Evolutionary conservation across 2,329 filamentous ascomycete genomes (phyloP).

Genomic region (Calonectria honghensis): DNA sequence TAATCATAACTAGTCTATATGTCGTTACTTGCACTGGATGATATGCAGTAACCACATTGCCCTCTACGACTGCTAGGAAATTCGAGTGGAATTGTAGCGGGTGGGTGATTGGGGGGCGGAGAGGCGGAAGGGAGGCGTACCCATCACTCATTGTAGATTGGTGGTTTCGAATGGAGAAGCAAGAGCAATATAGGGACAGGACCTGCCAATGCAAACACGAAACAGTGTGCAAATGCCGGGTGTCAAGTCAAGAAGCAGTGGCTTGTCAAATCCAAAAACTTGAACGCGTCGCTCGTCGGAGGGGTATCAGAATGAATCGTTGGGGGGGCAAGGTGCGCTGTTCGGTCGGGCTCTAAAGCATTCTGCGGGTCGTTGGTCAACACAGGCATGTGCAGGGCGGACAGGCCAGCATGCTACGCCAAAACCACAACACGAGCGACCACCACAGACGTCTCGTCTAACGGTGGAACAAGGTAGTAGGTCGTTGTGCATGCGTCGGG

Average conservation of each 20-base stretch:
- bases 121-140: slow-evolving; percentile 59
- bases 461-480: slow-evolving; percentile 14
- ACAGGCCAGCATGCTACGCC: slow-evolving; percentile 47
- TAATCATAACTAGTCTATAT: slow-evolving; percentile 35
- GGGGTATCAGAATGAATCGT: slow-evolving; percentile 42
- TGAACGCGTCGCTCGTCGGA: slow-evolving; percentile 21
- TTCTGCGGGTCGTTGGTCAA: slow-evolving; percentile 52
- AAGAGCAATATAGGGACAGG: slow-evolving; percentile 47
- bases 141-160: slow-evolving; percentile 63
- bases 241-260: slow-evolving; percentile 40
- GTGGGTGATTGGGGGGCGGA: slow-evolving; percentile 56
- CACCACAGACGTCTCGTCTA: slow-evolving; percentile 34
- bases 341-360: slow-evolving; percentile 55
- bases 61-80: slow-evolving; percentile 25
- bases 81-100: slow-evolving; percentile 32
- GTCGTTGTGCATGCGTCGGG: slow-evolving; percentile 19
- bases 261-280: slow-evolving; percentile 40
- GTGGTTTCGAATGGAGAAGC: slow-evolving; percentile 45
- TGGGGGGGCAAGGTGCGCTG: slow-evolving; percentile 43
- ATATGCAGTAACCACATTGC: slow-evolving; percentile 30
- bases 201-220: slow-evolving; percentile 38
- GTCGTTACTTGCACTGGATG: slow-evolving; percentile 26
- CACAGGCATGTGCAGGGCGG: slow-evolving; percentile 39
- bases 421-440: slow-evolving; percentile 21
- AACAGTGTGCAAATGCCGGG: slow-evolving; percentile 37